A percentile compares a stretch with the other conserved stretches of the same genome.
phyloP scores from a whole-genome alignment of 1,284 basidiomycete species.

The Pseudozyma thailandica region DNA sequence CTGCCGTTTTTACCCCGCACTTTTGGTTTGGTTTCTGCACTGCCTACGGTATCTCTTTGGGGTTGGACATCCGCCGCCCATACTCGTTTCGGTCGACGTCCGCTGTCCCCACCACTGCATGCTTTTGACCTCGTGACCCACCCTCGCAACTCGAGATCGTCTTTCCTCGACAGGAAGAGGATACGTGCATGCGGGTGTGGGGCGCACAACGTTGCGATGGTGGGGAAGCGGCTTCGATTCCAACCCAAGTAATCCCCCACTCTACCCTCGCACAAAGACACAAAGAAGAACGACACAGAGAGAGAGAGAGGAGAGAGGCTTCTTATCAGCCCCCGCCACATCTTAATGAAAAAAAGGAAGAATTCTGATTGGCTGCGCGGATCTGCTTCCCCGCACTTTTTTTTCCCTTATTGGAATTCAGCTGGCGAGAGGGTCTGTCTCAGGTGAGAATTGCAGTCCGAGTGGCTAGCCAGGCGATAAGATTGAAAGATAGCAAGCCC shows the following conservation, averaged over 20 bases:
- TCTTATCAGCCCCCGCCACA: too few species aligned
- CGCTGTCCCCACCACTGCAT: background rate
- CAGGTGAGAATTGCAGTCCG: background rate
- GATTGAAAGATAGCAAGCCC: background rate
- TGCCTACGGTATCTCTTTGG: background rate
- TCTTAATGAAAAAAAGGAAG: background rate
- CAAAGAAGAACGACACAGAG: background rate
- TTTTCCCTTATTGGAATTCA: background rate
- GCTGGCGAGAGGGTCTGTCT: background rate
- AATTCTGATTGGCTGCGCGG: background rate
- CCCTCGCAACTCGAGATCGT: background rate
- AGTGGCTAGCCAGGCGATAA: too few species aligned
- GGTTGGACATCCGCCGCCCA: too few species aligned
- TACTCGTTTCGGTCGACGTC: background rate
- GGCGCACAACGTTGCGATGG: too few species aligned
- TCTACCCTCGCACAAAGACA: background rate
- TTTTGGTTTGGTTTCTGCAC: background rate
- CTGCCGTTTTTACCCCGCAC: conserved; percentile 2
- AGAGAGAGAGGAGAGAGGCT: too few species aligned
- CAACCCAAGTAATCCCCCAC: background rate
- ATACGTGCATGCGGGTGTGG: too few species aligned
- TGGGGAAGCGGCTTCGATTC: background rate
- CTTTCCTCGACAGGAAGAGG: too few species aligned
- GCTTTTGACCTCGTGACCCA: too few species aligned
- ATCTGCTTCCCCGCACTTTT: background rate